These are phyloP conservation scores for Candida xyloterini DNA, from an alignment of 805 yeast species.

Conservation along the genomic window DNA sequence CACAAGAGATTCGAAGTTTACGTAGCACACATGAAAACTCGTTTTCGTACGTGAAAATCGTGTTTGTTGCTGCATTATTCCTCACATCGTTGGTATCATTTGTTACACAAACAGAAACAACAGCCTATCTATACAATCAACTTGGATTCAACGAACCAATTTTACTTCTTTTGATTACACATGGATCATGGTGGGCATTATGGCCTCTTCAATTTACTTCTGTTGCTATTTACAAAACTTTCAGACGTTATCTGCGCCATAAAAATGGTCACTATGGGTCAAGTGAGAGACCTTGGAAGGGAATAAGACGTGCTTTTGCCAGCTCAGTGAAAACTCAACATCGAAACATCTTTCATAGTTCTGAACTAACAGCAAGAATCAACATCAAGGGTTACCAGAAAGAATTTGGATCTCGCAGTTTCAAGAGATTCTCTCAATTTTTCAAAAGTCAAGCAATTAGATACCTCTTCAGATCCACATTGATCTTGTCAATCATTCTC, in stretches of 20 bases:
- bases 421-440: constrained; percentile 33
- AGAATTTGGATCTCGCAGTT: constrained; percentile 30
- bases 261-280: constrained; percentile 16
- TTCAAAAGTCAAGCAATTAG: constrained; percentile 43
- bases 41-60: constrained; percentile 36
- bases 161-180: constrained; percentile 63
- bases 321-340: constrained; percentile 43
- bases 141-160: constrained; percentile 67
- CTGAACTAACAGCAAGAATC: constrained; percentile 32
- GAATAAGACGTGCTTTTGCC: constrained; percentile 30
- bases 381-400: constrained; percentile 31
- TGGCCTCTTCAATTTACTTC: constrained; percentile 65
- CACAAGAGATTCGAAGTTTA: neutral
- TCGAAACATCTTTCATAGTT: constrained; percentile 38
- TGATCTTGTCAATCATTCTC: constrained; percentile 51
- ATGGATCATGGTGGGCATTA: constrained; percentile 70
- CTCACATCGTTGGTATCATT: constrained; percentile 54
- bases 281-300: constrained; percentile 31
- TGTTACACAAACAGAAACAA: constrained; percentile 77
- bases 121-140: constrained; percentile 60
- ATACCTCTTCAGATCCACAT: constrained; percentile 44
- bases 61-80: constrained; percentile 46
- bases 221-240: constrained; percentile 47
- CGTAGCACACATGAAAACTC: constrained; percentile 13
- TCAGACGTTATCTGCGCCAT: constrained; percentile 25